These are phyloP conservation scores for Heteromeles arbutifolia DNA, from an alignment of 306 rosid genomes.

Conservation along the genomic window DNA sequence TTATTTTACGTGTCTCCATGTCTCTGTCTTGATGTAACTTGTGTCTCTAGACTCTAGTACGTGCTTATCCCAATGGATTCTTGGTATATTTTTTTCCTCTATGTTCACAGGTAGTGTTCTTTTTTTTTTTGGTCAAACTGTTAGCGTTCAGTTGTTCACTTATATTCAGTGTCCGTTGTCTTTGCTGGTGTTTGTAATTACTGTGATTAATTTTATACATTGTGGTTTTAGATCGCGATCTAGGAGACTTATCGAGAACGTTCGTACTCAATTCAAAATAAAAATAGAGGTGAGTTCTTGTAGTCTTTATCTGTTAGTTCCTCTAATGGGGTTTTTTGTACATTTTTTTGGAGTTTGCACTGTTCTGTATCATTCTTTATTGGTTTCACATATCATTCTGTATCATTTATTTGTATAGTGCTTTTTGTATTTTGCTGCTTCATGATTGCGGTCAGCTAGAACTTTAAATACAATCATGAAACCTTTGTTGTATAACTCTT, in stretches of 20 bases:
- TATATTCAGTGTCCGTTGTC: not conserved
- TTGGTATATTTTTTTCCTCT: too few species aligned
- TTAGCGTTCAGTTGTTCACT: too few species aligned
- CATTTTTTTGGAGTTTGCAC: not conserved
- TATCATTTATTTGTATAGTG: not conserved
- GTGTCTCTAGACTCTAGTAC: too few species aligned
- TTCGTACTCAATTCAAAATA: conserved; percentile 58
- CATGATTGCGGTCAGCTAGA: not conserved
- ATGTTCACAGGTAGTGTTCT: too few species aligned
- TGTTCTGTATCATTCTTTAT: not conserved
- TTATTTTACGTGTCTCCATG: too few species aligned
- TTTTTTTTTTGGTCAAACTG: too few species aligned
- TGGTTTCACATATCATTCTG: not conserved
- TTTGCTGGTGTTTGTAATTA: conserved; percentile 11
- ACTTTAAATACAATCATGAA: not conserved
- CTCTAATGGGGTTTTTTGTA: not conserved
- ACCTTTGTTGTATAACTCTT: not conserved
- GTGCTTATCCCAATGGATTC: too few species aligned
- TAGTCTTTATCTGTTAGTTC: conserved; percentile 1
- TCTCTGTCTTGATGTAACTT: too few species aligned
- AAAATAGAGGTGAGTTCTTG: conserved; percentile 53
- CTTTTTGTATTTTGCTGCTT: not conserved
- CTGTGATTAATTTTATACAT: conserved; percentile 3
- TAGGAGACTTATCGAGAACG: conserved; percentile 64
- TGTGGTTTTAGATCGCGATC: conserved; percentile 60